Percentiles rank a stretch among this genome's conserved stretches.
Conservation (phyloP, 2,329 filamentous ascomycete genomes). For the Cordyceps militaris region DNA sequence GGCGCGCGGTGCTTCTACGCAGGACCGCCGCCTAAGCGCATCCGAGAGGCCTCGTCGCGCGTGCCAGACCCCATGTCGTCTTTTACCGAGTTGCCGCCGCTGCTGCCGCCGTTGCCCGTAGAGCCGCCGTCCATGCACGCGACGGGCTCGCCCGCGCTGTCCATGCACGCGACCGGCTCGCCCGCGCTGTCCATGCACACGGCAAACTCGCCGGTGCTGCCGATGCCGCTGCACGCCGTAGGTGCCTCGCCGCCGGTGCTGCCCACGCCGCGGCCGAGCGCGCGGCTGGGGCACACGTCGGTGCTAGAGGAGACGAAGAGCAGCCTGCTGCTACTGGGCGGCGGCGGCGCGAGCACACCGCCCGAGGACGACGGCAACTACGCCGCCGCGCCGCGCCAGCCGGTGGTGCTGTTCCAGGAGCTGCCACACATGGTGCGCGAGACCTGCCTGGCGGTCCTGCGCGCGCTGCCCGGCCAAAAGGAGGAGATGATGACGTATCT, state of each 20-base stretch:
- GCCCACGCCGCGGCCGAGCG: background rate
- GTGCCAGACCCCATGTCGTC: background rate
- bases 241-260: background rate
- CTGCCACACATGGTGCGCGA: constrained; percentile 26
- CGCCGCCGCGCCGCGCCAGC: background rate
- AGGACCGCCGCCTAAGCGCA: background rate
- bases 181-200: no score
- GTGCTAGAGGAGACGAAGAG: constrained; percentile 7
- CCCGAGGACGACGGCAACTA: background rate
- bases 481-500: constrained; percentile 19
- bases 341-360: background rate
- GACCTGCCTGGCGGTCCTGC: constrained; percentile 31
- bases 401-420: constrained; percentile 2
- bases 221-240: background rate
- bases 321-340: background rate
- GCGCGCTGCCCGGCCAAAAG: constrained; percentile 25
- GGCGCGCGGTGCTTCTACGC: constrained; percentile 28
- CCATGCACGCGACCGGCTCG: no score
- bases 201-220: no score
- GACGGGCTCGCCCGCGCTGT: no score
- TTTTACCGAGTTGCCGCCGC: background rate
- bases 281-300: constrained; percentile 2
- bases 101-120: background rate
- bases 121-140: no score
- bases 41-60: background rate